Conservation (phyloP, 1,284 basidiomycete genomes). For the Ustilago tritici region DNA sequence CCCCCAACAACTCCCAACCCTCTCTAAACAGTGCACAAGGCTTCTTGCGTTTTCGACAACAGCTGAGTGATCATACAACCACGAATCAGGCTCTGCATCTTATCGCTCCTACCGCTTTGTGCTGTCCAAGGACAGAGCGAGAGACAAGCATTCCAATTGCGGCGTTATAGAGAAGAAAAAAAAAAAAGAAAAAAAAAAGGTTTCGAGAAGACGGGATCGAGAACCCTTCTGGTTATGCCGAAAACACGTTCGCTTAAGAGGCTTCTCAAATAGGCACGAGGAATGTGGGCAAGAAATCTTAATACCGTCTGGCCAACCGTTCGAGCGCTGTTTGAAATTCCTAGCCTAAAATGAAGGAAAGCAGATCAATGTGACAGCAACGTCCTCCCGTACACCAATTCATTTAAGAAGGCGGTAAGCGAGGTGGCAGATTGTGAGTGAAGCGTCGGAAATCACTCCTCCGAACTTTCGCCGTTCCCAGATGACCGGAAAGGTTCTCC, state of each 20-base stretch:
- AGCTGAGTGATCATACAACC: too few species aligned
- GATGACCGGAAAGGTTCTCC: slow-evolving; percentile 5
- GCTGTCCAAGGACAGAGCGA: not conserved
- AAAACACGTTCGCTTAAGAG: not conserved
- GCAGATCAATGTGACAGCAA: not conserved
- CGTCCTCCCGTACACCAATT: not conserved
- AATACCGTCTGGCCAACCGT: slow-evolving; percentile 1
- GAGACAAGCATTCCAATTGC: slow-evolving; percentile 7
- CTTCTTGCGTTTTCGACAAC: too few species aligned
- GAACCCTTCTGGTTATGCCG: slow-evolving; percentile 33
- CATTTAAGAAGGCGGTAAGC: not conserved
- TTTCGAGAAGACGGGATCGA: slow-evolving; percentile 9
- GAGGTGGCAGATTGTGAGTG: not conserved
- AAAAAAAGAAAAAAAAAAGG: not conserved
- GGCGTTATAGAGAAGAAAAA: not conserved
- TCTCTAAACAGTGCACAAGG: not conserved
- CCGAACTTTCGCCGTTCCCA: not conserved
- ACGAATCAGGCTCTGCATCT: not conserved
- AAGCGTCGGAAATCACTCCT: not conserved
- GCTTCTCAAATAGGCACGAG: not conserved
- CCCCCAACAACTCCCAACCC: not conserved
- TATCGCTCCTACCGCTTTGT: not conserved
- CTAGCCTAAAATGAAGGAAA: not conserved
- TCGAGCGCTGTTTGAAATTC: not conserved
- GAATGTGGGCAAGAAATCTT: slow-evolving; percentile 5